These are phyloP conservation scores for Ascochyta rabiei DNA, from an alignment of 2,329 filamentous ascomycete genomes.

Conservation along the genomic window DNA sequence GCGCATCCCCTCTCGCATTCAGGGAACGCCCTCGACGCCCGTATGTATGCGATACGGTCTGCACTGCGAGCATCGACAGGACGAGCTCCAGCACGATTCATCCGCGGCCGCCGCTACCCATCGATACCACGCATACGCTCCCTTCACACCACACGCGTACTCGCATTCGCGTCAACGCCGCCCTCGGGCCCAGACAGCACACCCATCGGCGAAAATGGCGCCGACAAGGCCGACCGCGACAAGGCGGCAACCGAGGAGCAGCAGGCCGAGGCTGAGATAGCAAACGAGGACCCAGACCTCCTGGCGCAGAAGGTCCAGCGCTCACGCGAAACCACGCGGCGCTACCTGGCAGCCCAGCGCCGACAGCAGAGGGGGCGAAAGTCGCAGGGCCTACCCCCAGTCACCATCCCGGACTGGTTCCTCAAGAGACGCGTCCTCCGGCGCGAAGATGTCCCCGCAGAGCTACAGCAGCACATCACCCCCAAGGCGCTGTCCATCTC, in stretches of 20 bases:
- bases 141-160: conserved; percentile 43
- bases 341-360: conserved; percentile 43
- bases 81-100: conserved; percentile 46
- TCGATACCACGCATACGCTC: conserved; percentile 34
- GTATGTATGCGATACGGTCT: conserved; percentile 52
- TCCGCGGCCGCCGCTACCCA: conserved; percentile 47
- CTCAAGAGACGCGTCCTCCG: conserved; percentile 58
- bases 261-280: conserved; percentile 28
- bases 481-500: conserved; percentile 29
- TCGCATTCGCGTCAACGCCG: conserved; percentile 36
- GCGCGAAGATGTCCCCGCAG: conserved; percentile 37
- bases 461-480: conserved; percentile 13
- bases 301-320: conserved; percentile 46
- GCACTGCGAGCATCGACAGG: conserved; percentile 49
- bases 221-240: conserved; percentile 26
- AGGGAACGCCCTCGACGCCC: conserved; percentile 26
- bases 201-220: conserved; percentile 31
- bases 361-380: conserved; percentile 43
- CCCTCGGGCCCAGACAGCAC: conserved; percentile 37
- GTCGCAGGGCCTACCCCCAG: conserved; percentile 44
- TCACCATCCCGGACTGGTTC: conserved; percentile 64
- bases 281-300: conserved; percentile 40
- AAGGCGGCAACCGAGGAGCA: conserved; percentile 28
- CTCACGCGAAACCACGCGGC: conserved; percentile 41
- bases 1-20: conserved; percentile 20